A percentile compares a stretch with the other conserved stretches of the same genome.
Conservation (phyloP, 352 stramenopile genomes). For the Globisporangium uncinulatum region DNA sequence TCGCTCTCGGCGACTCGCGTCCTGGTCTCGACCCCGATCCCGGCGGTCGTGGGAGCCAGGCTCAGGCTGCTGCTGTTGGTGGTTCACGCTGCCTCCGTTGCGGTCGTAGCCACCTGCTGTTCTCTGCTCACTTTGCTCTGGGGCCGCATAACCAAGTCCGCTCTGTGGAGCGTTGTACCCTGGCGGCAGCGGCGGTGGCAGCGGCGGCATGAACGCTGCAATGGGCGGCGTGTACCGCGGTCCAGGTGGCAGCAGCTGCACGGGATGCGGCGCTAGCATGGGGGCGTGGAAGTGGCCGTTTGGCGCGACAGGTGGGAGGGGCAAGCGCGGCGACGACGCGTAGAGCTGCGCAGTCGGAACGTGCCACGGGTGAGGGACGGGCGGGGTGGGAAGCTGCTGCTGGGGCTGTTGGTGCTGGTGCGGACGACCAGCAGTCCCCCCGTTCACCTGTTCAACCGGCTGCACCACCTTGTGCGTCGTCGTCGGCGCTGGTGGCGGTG, state of each 20-base stretch:
- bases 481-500: neutral
- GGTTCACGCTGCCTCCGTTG: constrained; percentile 2
- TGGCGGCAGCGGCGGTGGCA: constrained; percentile 7
- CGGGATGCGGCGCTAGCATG: neutral
- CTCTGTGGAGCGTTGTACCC: constrained; percentile 11
- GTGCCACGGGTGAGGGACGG: constrained; percentile 19
- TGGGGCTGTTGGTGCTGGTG: constrained; percentile 3
- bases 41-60: constrained; percentile 5
- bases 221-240: constrained; percentile 7
- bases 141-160: neutral
- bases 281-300: constrained; percentile 9
- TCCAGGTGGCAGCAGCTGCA: constrained; percentile 15
- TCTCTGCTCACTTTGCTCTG: constrained; percentile 1
- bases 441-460: neutral
- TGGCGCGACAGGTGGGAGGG: constrained; percentile 13
- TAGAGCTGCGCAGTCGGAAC: constrained; percentile 10
- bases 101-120: constrained; percentile 5
- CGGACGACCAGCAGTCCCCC: neutral
- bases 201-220: constrained; percentile 12
- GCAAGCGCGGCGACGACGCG: constrained; percentile 16
- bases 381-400: constrained; percentile 10
- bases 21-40: neutral
- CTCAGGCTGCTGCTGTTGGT: neutral
- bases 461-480: neutral
- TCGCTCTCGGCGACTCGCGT: neutral